Evolutionary conservation across 2,329 filamentous ascomycete species (phyloP).

Genomic region (Ambrosiella beaveri): DNA sequence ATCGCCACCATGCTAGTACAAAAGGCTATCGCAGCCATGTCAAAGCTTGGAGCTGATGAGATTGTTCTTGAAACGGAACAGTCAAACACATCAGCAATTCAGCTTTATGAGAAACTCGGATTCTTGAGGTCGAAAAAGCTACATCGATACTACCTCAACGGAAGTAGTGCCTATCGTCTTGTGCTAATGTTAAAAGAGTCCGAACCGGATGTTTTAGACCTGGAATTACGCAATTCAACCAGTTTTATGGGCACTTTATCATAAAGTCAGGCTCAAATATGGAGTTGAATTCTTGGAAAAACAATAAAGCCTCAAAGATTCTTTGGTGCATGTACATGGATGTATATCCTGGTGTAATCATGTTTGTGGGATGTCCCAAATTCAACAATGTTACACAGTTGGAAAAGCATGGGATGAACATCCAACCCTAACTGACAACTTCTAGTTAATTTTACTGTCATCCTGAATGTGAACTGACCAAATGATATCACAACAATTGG

Average conservation of each 20-base stretch:
- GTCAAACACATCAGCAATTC: conserved; percentile 75
- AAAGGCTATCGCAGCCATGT: conserved; percentile 83
- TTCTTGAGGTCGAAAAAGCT: conserved; percentile 85
- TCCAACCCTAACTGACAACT: no score
- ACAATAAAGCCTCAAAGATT: no score
- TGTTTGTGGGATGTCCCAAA: no score
- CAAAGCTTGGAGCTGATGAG: conserved; percentile 67
- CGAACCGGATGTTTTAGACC: conserved; percentile 16
- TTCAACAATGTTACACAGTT: no score
- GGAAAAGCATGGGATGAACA: no score
- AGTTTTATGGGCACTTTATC: neutral
- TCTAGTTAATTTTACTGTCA: no score
- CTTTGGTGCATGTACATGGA: no score
- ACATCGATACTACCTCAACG: conserved; percentile 91
- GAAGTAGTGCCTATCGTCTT: conserved; percentile 81
- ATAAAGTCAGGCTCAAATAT: no score
- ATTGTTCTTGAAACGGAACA: conserved; percentile 93
- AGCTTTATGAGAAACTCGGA: conserved; percentile 80
- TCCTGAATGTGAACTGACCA: no score
- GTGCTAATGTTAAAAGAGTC: conserved; percentile 56
- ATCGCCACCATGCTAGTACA: conserved; percentile 82
- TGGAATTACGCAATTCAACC: neutral
- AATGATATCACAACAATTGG: no score
- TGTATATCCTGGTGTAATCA: no score
- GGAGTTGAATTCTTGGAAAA: no score